Evolutionary conservation across 306 rosid species (phyloP).

Genomic region (Quercus wislizeni): DNA sequence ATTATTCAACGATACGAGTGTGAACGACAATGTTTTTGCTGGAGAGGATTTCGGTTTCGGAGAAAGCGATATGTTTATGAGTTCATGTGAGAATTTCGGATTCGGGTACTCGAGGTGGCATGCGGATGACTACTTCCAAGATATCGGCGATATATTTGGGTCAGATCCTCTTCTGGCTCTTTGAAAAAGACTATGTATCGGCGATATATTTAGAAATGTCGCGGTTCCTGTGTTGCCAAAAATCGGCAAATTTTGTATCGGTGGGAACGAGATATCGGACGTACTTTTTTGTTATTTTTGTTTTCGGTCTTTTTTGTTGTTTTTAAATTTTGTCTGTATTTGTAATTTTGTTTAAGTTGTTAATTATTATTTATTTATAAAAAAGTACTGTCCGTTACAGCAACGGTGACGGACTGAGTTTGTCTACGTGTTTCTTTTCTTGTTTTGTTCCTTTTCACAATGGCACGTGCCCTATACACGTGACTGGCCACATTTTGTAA

Average conservation of each 20-base stretch:
- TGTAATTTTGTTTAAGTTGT: not conserved
- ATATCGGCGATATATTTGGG: slow-evolving; percentile 73
- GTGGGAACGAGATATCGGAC: slow-evolving; percentile 32
- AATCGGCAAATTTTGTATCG: slow-evolving; percentile 51
- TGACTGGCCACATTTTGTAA: not conserved
- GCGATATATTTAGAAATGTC: not conserved
- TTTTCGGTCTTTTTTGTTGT: not conserved
- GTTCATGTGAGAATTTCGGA: slow-evolving; percentile 38
- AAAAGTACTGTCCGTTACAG: slow-evolving; percentile 8
- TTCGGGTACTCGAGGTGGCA: slow-evolving; percentile 36
- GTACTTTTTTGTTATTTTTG: not conserved
- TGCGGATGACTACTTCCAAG: slow-evolving; percentile 66
- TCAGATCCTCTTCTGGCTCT: slow-evolving; percentile 65
- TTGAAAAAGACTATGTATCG: slow-evolving; percentile 11
- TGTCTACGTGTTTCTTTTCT: not conserved
- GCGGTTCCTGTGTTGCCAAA: slow-evolving; percentile 27
- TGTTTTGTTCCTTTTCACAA: not conserved
- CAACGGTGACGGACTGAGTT: slow-evolving; percentile 30
- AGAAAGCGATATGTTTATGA: slow-evolving; percentile 16
- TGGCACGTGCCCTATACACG: not conserved
- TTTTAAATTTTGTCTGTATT: slow-evolving; percentile 4
- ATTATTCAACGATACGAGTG: slow-evolving; percentile 31
- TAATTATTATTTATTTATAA: slow-evolving; percentile 1
- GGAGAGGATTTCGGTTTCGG: slow-evolving; percentile 13
- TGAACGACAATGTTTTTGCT: slow-evolving; percentile 14